A percentile compares a stretch with the other conserved stretches of the same genome.
Evolutionary conservation across 257 asterid genomes (phyloP).

Genomic region (Capsicum pubescens): DNA sequence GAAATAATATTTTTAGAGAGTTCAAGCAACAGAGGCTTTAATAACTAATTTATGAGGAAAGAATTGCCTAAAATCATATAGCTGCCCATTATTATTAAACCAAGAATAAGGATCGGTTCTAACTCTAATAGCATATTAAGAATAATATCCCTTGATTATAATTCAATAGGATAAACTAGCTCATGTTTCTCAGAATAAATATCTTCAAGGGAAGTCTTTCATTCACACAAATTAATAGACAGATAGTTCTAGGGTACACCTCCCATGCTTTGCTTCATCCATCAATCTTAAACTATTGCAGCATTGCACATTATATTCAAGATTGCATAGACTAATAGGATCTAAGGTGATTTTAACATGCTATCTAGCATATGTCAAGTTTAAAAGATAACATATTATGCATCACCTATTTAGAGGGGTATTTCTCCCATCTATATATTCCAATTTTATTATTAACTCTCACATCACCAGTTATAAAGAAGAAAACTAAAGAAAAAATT

Average conservation of each 20-base stretch:
- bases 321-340: background rate
- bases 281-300: background rate
- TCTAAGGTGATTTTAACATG: no score
- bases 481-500: background rate
- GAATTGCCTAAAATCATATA: background rate
- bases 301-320: background rate
- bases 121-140: background rate
- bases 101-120: background rate
- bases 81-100: background rate
- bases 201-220: background rate
- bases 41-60: background rate
- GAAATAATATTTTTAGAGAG: no score
- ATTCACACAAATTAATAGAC: background rate
- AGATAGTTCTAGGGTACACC: conserved; percentile 2
- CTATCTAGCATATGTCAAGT: background rate
- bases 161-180: background rate
- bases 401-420: conserved; percentile 8
- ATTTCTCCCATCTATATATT: background rate
- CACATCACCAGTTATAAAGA: background rate
- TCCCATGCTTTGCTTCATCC: background rate
- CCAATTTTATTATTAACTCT: background rate
- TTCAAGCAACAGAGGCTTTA: background rate
- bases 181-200: background rate
- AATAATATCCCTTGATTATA: background rate
- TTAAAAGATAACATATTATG: background rate